Evolutionary conservation across 1,139 yeast species (phyloP).

Genomic region (Kodamaea arcana): DNA sequence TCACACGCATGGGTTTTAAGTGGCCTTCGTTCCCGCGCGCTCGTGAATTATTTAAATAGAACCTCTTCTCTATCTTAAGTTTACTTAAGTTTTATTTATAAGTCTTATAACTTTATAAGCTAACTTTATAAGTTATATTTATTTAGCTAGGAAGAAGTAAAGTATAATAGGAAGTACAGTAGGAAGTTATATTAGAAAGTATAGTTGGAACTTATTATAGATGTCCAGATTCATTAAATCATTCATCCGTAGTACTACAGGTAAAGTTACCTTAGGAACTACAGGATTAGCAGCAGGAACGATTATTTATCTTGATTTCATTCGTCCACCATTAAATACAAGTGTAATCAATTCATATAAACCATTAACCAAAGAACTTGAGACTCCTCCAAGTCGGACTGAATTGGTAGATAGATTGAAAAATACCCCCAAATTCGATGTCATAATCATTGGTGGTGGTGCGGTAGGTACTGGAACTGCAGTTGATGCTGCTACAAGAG

Average conservation of each 20-base stretch:
- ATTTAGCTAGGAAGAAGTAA: no score
- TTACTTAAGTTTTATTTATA: no score
- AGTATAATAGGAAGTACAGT: neutral
- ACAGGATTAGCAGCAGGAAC: constrained; percentile 27
- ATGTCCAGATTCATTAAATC: constrained; percentile 7
- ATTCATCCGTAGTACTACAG: constrained; percentile 3
- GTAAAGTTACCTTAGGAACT: constrained; percentile 5
- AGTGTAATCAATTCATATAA: constrained; percentile 28
- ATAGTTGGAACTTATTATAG: constrained; percentile 1
- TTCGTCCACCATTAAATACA: constrained; percentile 32
- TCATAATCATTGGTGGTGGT: constrained; percentile 89
- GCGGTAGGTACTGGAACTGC: constrained; percentile 96
- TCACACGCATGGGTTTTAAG: no score
- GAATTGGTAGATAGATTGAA: constrained; percentile 31
- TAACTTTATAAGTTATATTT: no score
- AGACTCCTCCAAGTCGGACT: constrained; percentile 36
- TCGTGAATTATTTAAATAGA: neutral
- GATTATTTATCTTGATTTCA: constrained; percentile 41
- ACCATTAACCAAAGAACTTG: constrained; percentile 33
- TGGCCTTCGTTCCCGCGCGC: neutral
- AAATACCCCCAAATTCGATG: constrained; percentile 58
- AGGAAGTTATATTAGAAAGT: neutral
- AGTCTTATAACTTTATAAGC: no score
- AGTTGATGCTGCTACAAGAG: constrained; percentile 86
- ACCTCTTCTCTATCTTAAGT: no score